These are phyloP conservation scores for Suillus bovinus DNA, from an alignment of 768 basidiomycete genomes.

Conservation along the genomic window DNA sequence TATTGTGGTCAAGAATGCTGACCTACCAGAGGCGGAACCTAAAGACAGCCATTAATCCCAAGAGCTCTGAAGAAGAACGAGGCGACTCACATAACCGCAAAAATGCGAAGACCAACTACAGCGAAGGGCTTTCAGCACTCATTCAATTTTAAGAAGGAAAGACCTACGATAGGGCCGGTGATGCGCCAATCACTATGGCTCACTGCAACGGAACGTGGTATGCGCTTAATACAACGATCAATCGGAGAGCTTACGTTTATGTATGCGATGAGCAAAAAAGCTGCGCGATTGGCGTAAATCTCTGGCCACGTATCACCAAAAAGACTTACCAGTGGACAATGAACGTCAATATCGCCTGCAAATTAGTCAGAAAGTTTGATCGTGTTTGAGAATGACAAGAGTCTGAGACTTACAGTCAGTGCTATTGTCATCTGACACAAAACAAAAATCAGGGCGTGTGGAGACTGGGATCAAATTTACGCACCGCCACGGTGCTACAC, in stretches of 20 bases:
- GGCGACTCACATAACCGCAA: slow-evolving; percentile 31
- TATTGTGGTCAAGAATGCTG: slow-evolving; percentile 1
- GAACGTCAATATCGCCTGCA: slow-evolving; percentile 48
- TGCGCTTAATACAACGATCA: not conserved
- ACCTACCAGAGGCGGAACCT: slow-evolving; percentile 37
- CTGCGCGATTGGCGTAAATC: slow-evolving; percentile 17
- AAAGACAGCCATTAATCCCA: slow-evolving; percentile 9
- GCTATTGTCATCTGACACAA: slow-evolving; percentile 27
- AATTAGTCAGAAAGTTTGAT: slow-evolving; percentile 16
- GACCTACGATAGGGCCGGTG: slow-evolving; percentile 36
- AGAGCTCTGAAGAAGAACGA: not conserved
- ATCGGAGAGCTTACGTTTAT: slow-evolving; percentile 34
- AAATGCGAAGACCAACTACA: slow-evolving; percentile 30
- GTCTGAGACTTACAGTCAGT: slow-evolving; percentile 28
- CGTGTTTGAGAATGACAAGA: not conserved
- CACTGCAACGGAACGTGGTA: slow-evolving; percentile 17
- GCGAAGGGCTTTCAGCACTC: not conserved
- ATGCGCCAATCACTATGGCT: slow-evolving; percentile 30
- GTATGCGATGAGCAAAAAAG: slow-evolving; percentile 43
- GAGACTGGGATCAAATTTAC: slow-evolving; percentile 6
- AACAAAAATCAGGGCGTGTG: slow-evolving; percentile 2
- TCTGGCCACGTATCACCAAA: not conserved
- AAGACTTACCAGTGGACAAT: slow-evolving; percentile 50
- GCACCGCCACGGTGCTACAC: slow-evolving; percentile 28
- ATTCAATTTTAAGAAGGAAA: slow-evolving; percentile 8